phyloP scores from a whole-genome alignment of 495 filamentous ascomycete genomes.

The Opeltia flavorubescens region DNA sequence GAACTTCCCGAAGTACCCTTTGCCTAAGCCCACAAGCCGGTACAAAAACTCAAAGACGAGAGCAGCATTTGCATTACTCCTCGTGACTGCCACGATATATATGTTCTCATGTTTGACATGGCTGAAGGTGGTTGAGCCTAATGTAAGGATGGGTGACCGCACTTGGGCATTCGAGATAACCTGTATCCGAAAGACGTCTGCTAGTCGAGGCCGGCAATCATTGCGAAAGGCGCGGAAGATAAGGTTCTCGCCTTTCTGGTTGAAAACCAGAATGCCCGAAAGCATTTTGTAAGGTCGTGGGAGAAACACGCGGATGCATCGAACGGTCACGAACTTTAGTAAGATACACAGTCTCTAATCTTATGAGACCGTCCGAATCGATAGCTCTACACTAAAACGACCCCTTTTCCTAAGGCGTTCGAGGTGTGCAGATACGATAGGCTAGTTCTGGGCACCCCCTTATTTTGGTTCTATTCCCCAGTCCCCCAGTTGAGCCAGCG shows the following conservation, averaged over 20 bases:
- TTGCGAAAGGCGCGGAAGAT: constrained; percentile 98
- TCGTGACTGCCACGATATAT: constrained; percentile 93
- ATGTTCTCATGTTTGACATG: constrained; percentile 99
- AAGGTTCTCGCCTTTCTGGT: constrained; percentile 98
- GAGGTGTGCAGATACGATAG: too few species aligned
- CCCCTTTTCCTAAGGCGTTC: too few species aligned
- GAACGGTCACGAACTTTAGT: not conserved
- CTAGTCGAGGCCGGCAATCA: constrained; percentile 90
- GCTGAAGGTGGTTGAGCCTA: constrained; percentile 96
- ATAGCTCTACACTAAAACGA: too few species aligned
- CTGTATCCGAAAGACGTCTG: constrained; percentile 98
- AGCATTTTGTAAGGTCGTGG: constrained; percentile 44
- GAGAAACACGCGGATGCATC: not conserved
- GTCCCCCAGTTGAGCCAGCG: too few species aligned
- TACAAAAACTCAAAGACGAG: constrained; percentile 98
- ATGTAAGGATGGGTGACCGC: constrained; percentile 90
- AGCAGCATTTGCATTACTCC: constrained; percentile 98
- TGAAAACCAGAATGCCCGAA: constrained; percentile 94
- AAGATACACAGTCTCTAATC: not conserved
- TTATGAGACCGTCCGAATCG: too few species aligned
- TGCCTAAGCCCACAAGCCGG: constrained; percentile 76
- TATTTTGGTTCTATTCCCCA: too few species aligned
- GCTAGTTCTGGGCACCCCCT: too few species aligned
- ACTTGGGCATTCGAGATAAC: constrained; percentile 98
- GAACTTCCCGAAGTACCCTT: constrained; percentile 96